These are phyloP conservation scores for Paraurostyla sp. DNA, from an alignment of 73 alveolate species.

Conservation along the genomic window DNA sequence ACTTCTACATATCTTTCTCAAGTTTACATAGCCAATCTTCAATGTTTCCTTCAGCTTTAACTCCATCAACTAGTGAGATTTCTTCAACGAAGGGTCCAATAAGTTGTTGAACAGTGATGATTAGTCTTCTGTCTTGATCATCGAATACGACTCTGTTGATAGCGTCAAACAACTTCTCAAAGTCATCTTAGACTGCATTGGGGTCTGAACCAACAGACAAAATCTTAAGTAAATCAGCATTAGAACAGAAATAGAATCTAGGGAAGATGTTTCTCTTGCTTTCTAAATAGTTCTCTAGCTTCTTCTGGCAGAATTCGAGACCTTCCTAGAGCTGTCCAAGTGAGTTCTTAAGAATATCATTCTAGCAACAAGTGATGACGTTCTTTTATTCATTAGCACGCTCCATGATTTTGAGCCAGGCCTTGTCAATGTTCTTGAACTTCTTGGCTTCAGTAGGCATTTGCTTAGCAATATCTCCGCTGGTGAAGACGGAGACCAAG, in stretches of 20 bases:
- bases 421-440: conserved; percentile 98
- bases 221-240: conserved; percentile 98
- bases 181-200: conserved; percentile 94
- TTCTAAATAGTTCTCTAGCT: conserved; percentile 99
- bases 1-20: conserved; percentile 97
- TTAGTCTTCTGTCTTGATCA: conserved; percentile 96
- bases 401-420: conserved; percentile 99
- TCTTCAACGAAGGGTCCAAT: conserved; percentile 94
- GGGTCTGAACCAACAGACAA: conserved; percentile 98
- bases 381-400: conserved; percentile 98
- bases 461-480: conserved; percentile 99
- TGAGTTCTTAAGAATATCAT: conserved; percentile 98
- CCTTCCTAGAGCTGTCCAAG: conserved; percentile 96
- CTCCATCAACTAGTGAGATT: conserved; percentile 95
- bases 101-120: conserved; percentile 86
- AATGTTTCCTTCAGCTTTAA: conserved; percentile 99
- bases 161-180: conserved; percentile 99
- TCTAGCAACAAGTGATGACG: conserved; percentile 98
- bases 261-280: conserved; percentile 99
- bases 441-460: conserved; percentile 99
- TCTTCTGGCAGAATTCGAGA: conserved; percentile 99
- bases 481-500: conserved; percentile 99
- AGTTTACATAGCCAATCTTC: conserved; percentile 99
- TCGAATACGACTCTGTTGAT: conserved; percentile 98
- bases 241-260: conserved; percentile 99